phyloP scores from a whole-genome alignment of 371 early-diverging fungal genomes.

The Cokeromyces recurvatus region DNA sequence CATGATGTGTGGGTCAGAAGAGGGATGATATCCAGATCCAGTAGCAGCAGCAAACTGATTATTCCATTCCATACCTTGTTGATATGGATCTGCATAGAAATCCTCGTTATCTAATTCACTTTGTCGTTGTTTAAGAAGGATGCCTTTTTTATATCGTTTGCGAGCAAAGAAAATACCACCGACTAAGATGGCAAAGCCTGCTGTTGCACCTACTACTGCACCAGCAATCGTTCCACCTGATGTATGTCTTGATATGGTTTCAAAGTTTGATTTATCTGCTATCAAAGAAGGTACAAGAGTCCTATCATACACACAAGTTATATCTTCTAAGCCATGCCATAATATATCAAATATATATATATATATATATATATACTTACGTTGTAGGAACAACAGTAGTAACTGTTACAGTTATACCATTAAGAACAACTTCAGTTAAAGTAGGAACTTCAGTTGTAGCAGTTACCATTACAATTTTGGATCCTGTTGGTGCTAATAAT shows the following conservation, averaged over 20 bases:
- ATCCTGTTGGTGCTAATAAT: neutral
- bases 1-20: no score
- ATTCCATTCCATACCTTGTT: slow-evolving; percentile 1
- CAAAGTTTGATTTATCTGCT: neutral
- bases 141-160: slow-evolving; percentile 1
- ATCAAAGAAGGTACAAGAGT: slow-evolving; percentile 10
- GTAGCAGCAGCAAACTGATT: no score
- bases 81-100: slow-evolving; percentile 15
- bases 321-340: neutral
- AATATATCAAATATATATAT: no score
- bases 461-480: slow-evolving; percentile 8
- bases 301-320: neutral
- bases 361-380: slow-evolving; percentile 18
- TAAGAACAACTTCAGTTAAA: slow-evolving; percentile 13
- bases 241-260: neutral
- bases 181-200: slow-evolving; percentile 2
- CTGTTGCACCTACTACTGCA: slow-evolving; percentile 6
- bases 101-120: slow-evolving; percentile 12
- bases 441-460: slow-evolving; percentile 14
- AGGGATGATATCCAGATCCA: no score
- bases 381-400: slow-evolving; percentile 19
- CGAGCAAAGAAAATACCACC: neutral
- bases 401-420: slow-evolving; percentile 17
- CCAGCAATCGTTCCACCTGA: slow-evolving; percentile 7
- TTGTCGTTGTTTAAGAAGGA: neutral